These are phyloP conservation scores for Globisporangium nagaii DNA, from an alignment of 352 stramenopile species.

Conservation along the genomic window DNA sequence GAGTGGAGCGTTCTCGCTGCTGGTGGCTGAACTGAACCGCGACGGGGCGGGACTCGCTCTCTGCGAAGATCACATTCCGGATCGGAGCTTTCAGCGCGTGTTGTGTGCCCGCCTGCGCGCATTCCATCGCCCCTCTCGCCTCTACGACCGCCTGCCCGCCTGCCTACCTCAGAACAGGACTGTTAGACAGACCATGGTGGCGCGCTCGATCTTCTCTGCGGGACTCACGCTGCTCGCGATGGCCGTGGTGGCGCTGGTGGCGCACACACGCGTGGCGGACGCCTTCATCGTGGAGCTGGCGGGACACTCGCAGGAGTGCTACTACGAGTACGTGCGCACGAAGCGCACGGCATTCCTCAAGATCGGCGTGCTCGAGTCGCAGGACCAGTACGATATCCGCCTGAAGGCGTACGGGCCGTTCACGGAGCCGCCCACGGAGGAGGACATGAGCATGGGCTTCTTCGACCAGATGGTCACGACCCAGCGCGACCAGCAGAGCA, in stretches of 20 bases:
- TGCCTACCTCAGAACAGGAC: background rate
- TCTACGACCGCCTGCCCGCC: background rate
- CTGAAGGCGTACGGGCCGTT: conserved; percentile 74
- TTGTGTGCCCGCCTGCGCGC: background rate
- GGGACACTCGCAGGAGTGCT: conserved; percentile 57
- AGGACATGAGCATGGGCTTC: conserved; percentile 55
- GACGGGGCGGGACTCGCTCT: background rate
- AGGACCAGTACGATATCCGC: conserved; percentile 69
- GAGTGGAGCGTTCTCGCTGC: too few species aligned
- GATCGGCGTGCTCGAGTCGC: conserved; percentile 69
- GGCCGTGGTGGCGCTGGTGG: conserved; percentile 15
- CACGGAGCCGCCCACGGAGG: conserved; percentile 32
- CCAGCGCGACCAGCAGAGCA: conserved; percentile 50
- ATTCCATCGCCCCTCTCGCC: background rate
- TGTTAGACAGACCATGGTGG: background rate
- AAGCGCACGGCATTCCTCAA: conserved; percentile 84
- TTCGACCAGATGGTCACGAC: conserved; percentile 74
- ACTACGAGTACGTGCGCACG: conserved; percentile 81
- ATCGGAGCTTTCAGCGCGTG: too few species aligned
- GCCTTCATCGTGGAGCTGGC: conserved; percentile 60
- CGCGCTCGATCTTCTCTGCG: background rate
- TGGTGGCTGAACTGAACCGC: too few species aligned
- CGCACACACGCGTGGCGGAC: conserved; percentile 5
- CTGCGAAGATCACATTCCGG: conserved; percentile 1
- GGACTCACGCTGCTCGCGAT: conserved; percentile 16